These are phyloP conservation scores for Gamarada debralockiae DNA, from an alignment of 495 filamentous ascomycete species.

Conservation along the genomic window DNA sequence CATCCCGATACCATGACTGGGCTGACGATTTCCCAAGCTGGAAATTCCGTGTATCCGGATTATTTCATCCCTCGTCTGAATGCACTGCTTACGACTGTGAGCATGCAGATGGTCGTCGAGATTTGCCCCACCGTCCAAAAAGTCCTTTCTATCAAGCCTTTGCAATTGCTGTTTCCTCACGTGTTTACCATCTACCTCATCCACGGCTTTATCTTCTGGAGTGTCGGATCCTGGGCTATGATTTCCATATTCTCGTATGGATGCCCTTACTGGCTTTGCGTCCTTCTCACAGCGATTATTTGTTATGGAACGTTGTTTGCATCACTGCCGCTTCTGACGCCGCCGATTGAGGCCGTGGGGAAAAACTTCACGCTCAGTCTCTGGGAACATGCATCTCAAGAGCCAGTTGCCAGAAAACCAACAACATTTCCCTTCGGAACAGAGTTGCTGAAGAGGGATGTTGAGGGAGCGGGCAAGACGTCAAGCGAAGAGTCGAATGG, in stretches of 20 bases:
- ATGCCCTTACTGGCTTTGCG: conserved; percentile 24
- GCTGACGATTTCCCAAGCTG: conserved; percentile 24
- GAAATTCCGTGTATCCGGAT: conserved; percentile 26
- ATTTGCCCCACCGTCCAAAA: conserved; percentile 30
- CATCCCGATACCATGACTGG: conserved; percentile 34
- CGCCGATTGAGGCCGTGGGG: conserved; percentile 3
- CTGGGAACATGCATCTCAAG: neutral
- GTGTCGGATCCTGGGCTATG: conserved; percentile 27
- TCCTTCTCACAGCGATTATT: conserved; percentile 17
- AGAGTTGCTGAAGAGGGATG: conserved; percentile 3
- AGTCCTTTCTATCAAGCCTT: conserved; percentile 26
- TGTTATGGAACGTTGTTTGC: conserved; percentile 14
- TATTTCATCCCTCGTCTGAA: conserved; percentile 39
- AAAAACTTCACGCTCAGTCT: conserved; percentile 5
- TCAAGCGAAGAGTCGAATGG: no score
- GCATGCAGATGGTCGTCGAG: conserved; percentile 35
- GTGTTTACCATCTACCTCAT: conserved; percentile 43
- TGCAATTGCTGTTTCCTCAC: conserved; percentile 38
- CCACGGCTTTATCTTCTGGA: conserved; percentile 40
- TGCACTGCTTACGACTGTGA: conserved; percentile 31
- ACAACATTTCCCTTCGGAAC: conserved; percentile 3
- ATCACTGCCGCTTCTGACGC: neutral
- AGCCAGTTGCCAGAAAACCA: neutral
- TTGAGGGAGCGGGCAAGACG: neutral
- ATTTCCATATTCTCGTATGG: conserved; percentile 14